Conservation (phyloP, 495 filamentous ascomycete species). For the Neurospora sp. region DNA sequence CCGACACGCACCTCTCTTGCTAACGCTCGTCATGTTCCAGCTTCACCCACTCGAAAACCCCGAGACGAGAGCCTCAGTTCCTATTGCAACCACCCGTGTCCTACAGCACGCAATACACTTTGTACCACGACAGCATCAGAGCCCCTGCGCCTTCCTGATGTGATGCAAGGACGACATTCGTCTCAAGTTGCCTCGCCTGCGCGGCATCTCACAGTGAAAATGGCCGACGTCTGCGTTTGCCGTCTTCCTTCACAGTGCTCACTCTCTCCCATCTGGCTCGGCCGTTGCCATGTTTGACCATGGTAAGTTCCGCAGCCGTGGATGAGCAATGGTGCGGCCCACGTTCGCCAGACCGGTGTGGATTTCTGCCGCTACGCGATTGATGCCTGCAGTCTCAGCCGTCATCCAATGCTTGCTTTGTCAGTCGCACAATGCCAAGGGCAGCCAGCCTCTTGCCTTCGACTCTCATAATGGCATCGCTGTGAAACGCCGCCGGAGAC, state of each 20-base stretch:
- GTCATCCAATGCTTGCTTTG: conserved; percentile 7
- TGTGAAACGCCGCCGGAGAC: conserved; percentile 34
- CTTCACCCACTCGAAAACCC: not conserved
- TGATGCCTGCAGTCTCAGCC: conserved; percentile 2
- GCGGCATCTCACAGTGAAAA: not conserved
- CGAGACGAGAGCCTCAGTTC: not conserved
- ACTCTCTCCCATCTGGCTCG: not conserved
- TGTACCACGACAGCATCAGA: not conserved
- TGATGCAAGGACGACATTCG: not conserved
- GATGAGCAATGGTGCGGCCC: not conserved
- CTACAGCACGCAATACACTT: not conserved
- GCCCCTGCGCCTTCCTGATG: not conserved
- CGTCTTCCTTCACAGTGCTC: not conserved
- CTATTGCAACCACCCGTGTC: not conserved
- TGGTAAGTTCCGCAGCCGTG: not conserved
- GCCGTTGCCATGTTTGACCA: not conserved
- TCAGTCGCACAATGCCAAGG: conserved; percentile 18
- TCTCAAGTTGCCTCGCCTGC: not conserved
- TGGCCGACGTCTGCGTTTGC: not conserved
- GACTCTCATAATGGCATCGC: conserved; percentile 32
- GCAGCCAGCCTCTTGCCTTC: conserved; percentile 34
- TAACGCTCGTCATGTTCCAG: not conserved
- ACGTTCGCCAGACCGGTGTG: not conserved
- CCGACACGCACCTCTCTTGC: not conserved
- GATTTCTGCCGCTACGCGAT: not conserved